phyloP scores from a whole-genome alignment of 768 basidiomycete genomes.

The Gloeopeniophorella convolvens region DNA sequence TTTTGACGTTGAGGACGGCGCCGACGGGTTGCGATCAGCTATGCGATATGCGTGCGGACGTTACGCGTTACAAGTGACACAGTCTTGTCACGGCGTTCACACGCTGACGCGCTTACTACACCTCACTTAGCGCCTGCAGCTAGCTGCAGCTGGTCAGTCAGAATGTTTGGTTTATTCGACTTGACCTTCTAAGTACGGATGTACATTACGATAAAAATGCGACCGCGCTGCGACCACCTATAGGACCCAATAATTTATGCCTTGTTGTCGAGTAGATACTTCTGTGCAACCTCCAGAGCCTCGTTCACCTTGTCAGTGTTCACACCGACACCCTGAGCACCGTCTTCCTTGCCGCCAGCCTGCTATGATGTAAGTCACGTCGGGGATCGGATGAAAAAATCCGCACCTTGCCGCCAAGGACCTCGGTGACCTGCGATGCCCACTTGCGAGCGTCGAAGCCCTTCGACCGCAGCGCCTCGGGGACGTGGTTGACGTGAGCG shows the following conservation, averaged over 20 bases:
- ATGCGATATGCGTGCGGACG: background rate
- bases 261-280: constrained; percentile 13
- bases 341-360: constrained; percentile 95
- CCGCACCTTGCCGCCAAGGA: constrained; percentile 86
- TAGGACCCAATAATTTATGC: background rate
- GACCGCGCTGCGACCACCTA: too few species aligned
- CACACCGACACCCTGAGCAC: constrained; percentile 81
- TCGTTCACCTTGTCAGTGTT: constrained; percentile 57
- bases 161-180: too few species aligned
- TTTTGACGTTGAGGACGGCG: background rate
- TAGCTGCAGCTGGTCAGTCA: too few species aligned
- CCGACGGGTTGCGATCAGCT: background rate
- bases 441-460: constrained; percentile 84
- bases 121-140: too few species aligned
- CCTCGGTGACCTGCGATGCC: constrained; percentile 69
- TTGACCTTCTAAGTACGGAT: too few species aligned
- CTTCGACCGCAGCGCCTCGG: constrained; percentile 51
- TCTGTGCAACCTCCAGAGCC: constrained; percentile 53
- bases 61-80: constrained; percentile 4
- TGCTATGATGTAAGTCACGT: constrained; percentile 25
- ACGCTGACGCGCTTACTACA: too few species aligned
- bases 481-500: constrained; percentile 81
- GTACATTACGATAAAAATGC: background rate
- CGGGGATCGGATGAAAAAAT: background rate
- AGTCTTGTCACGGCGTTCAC: constrained; percentile 7